Base-by-base conservation (phyloP, 139 green algal genomes). In the Chlorella vulgaris region DNA sequence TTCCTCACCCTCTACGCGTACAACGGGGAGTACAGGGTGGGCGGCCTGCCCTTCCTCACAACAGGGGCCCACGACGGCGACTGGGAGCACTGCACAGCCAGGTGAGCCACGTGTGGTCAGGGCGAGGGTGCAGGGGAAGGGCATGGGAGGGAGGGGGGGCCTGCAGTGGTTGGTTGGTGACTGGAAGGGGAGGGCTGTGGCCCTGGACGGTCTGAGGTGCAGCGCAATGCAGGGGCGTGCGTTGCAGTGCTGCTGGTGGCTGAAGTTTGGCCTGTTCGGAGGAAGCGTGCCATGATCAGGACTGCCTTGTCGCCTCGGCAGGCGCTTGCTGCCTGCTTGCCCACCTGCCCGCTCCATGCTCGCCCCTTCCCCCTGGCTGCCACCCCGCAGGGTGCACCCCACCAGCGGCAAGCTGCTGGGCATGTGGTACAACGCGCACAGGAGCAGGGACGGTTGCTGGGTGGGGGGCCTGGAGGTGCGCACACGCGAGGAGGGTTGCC, bases 391-490 rank as follows among this genome's bases (percentile, higher is more conserved):
- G 67, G 47, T 91, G 55, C 68, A 90, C 70, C 67, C 79, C 0
- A 10, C 66, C 8, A 79, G 42, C 40, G 87, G 79, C 24, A 62
- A 50, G 8, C 74, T 90, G n/a, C 40, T 86, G 39, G 89, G 85
- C 38, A 40, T 86, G 7, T 93, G 85, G 70, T 93, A 76, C 83
- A 89, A 91, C 78, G 80, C 86, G 2, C 89, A 93, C 76, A 70
- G 89, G 35, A 69, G 76, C 36, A 69, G 83, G 0, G 89, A 93
- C 71, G 89, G 89, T 10, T 62, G 62, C 29, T 93, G 89, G 89
- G 68, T 87, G 58, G 39, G 80, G 18, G 85, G 68, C 2, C 29
- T 26, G 3, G 7, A 66, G 68, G 66, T 87, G 38, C 40, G 53
- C 40, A n/a, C n/a, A n/a, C n/a, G n/a, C n/a, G n/a, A n/a, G n/a